Evolutionary conservation across 257 asterid genomes (phyloP).

Genomic region (Coffea canephora): DNA sequence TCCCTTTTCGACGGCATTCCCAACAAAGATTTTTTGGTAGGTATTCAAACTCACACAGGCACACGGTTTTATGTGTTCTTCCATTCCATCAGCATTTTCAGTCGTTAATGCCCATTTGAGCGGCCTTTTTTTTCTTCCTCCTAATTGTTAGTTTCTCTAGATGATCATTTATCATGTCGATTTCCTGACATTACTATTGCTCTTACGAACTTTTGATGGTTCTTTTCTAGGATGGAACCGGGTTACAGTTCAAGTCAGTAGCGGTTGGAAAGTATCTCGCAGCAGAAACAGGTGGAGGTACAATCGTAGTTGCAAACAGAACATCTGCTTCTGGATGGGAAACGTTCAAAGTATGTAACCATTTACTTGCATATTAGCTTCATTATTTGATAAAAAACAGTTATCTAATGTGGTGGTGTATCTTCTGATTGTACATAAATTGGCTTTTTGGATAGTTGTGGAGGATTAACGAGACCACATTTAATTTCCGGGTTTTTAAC

Average conservation of each 20-base stretch:
- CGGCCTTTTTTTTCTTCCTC: not conserved
- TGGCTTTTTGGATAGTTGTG: slow-evolving; percentile 39
- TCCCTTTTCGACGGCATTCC: slow-evolving; percentile 62
- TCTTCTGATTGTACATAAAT: not conserved
- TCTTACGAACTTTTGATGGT: not conserved
- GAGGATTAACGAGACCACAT: slow-evolving; percentile 59
- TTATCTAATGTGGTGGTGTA: no score
- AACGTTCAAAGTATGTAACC: slow-evolving; percentile 48
- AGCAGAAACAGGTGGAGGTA: slow-evolving; percentile 80
- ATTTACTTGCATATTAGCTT: not conserved
- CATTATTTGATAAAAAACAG: not conserved
- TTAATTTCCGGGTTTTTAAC: slow-evolving; percentile 61
- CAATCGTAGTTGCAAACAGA: slow-evolving; percentile 58
- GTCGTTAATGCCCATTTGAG: not conserved
- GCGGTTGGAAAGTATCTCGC: slow-evolving; percentile 51
- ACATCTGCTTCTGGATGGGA: slow-evolving; percentile 76
- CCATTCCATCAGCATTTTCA: not conserved
- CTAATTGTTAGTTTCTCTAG: not conserved
- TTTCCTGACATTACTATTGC: no score
- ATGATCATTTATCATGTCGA: no score
- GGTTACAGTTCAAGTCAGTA: slow-evolving; percentile 57
- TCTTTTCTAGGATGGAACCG: slow-evolving; percentile 61
- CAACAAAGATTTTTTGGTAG: slow-evolving; percentile 60
- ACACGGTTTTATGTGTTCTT: not conserved
- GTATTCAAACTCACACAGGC: not conserved